Evolutionary conservation across 805 yeast species (phyloP).

Genomic region (Cyberlindnera japonica): DNA sequence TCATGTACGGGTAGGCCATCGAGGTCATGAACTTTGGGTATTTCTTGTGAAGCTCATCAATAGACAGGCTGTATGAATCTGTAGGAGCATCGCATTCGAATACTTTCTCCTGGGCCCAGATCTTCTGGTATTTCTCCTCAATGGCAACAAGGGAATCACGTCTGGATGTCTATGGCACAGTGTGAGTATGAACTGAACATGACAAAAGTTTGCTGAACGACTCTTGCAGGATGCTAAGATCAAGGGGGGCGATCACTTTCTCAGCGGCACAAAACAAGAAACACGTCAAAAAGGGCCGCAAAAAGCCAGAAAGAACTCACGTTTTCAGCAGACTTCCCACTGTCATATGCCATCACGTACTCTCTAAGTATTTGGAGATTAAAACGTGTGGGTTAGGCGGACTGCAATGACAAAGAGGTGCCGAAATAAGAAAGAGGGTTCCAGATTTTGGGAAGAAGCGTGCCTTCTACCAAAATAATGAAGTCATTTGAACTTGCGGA

Average conservation of each 20-base stretch:
- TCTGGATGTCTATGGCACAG: constrained; percentile 87
- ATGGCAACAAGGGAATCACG: constrained; percentile 87
- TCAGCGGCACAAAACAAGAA: too few species aligned
- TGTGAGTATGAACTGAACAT: too few species aligned
- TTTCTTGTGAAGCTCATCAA: constrained; percentile 56
- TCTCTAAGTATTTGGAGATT: not conserved
- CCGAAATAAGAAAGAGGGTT: not conserved
- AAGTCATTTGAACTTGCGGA: too few species aligned
- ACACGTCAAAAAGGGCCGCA: too few species aligned
- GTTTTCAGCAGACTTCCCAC: not conserved
- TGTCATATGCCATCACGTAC: not conserved
- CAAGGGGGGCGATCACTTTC: too few species aligned
- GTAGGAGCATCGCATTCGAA: constrained; percentile 90
- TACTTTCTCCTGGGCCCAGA: constrained; percentile 80
- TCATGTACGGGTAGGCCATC: constrained; percentile 95
- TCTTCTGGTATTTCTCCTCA: constrained; percentile 81
- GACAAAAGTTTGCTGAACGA: too few species aligned
- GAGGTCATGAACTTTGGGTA: constrained; percentile 86
- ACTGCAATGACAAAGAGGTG: not conserved
- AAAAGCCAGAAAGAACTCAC: too few species aligned
- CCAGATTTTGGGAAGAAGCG: too few species aligned
- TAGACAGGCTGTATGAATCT: too few species aligned
- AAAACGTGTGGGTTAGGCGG: not conserved
- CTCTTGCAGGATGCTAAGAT: too few species aligned
- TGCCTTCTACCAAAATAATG: too few species aligned